Base-by-base conservation (phyloP, 73 alveolate species). In the Paramecium primaurelia region DNA sequence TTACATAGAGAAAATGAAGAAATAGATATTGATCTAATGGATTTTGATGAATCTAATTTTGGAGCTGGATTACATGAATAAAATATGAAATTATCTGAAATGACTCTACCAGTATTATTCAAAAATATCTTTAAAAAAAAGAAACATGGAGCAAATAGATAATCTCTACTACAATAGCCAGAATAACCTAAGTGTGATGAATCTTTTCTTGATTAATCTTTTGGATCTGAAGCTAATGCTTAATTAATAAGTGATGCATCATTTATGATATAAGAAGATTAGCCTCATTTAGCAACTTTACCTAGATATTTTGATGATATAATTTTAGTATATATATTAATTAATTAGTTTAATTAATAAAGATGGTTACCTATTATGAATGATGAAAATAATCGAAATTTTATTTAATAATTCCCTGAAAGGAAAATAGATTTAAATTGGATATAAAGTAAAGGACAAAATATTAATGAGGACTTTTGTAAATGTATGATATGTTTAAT, bases 401-500 rank as follows among this genome's bases (percentile, higher is more conserved):
- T 44, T n/a, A 80, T 80, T 3, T 8, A 42, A 10, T 12, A 80
- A 80, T 80, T 80, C 22, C 91, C 91, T 20, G 91, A 80, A 47
- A 80, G 91, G 30, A 45, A 80, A 47, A 80, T 80, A 22, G 91
- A 80, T 80, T 10, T 80, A 44, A 11, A 80, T n/a, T 80, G 91
- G 91, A 80, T 80, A 12, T 14, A 80, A 14, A 22, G 30, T 14
- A 80, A 80, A 47, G 91, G 91, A 12, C 14, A 22, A 38, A 26
- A 80, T 40, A 47, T n/a, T 5, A 80, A 80, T 80, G 45, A 18
- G 8, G 91, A 80, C 38, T 80, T 80, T 49, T 80, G 91, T 80
- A 80, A 49, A 80, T 80, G 91, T 26, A 80, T 80, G 91, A 80
- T 80, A 11, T 80, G 91, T 49, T 49, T 80, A 42, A 80, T 80